Evolutionary conservation across 768 basidiomycete species (phyloP).

Genomic region (Rossbeevera mucosa): DNA sequence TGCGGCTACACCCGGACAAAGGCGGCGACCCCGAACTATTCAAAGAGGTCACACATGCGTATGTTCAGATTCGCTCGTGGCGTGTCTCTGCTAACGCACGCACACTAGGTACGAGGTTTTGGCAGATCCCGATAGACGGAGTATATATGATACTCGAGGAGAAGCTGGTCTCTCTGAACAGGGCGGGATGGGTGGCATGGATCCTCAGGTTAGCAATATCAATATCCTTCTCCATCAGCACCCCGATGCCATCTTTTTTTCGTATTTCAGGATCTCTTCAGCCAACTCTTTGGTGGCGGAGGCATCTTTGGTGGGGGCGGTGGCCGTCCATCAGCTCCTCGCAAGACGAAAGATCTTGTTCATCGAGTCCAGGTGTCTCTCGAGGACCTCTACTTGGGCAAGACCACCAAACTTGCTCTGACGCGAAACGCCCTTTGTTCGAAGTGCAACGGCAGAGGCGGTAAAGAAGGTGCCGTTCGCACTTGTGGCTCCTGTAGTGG

Average conservation of each 20-base stretch:
- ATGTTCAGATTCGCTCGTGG: constrained; percentile 32
- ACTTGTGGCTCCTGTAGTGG: constrained; percentile 75
- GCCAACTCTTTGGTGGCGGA: constrained; percentile 88
- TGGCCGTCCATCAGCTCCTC: constrained; percentile 65
- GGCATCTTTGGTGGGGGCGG: constrained; percentile 70
- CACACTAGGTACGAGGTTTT: constrained; percentile 81
- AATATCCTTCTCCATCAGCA: neutral
- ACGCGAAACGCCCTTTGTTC: constrained; percentile 92
- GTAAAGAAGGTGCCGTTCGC: constrained; percentile 93
- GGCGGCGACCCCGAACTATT: constrained; percentile 95
- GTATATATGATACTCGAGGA: constrained; percentile 83
- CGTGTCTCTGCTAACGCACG: constrained; percentile 1
- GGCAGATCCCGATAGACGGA: constrained; percentile 80
- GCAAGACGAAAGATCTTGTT: constrained; percentile 96
- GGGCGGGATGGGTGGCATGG: constrained; percentile 93
- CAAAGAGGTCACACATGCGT: constrained; percentile 97
- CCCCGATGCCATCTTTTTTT: neutral
- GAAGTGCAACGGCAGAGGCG: constrained; percentile 94
- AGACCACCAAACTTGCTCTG: constrained; percentile 95
- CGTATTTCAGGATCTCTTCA: constrained; percentile 80
- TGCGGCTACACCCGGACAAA: constrained; percentile 88
- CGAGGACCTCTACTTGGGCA: constrained; percentile 98
- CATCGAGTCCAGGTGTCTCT: constrained; percentile 95
- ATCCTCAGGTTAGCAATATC: constrained; percentile 68
- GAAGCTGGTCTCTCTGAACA: constrained; percentile 86